phyloP scores from a whole-genome alignment of 768 basidiomycete species.

The Dentipellis sp. region DNA sequence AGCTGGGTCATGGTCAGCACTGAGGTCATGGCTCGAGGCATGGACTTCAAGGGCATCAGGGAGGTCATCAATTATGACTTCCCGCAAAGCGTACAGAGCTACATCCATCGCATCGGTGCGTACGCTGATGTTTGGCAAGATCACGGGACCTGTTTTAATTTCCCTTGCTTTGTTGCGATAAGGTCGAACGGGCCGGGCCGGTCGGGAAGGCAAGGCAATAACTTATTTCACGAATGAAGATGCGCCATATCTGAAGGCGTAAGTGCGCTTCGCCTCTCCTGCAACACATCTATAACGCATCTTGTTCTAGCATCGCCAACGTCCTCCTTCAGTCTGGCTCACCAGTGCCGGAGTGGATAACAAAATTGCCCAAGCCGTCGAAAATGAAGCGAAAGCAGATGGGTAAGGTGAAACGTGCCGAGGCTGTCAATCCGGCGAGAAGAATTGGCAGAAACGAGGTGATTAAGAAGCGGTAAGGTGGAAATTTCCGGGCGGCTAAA shows the following conservation, averaged over 20 bases:
- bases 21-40: conserved; percentile 95
- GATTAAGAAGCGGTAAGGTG: conserved; percentile 57
- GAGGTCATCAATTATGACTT: conserved; percentile 98
- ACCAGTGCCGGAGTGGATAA: conserved; percentile 87
- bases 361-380: conserved; percentile 88
- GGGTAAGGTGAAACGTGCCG: conserved; percentile 76
- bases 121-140: background rate
- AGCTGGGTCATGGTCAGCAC: conserved; percentile 96
- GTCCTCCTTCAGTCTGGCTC: conserved; percentile 92
- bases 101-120: conserved; percentile 88
- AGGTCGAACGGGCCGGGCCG: conserved; percentile 95
- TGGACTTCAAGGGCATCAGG: conserved; percentile 93
- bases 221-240: conserved; percentile 97
- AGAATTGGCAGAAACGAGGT: conserved; percentile 61
- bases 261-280: conserved; percentile 17
- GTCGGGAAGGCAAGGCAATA: conserved; percentile 83
- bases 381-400: conserved; percentile 81
- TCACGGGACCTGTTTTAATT: too few species aligned
- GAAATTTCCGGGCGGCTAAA: background rate
- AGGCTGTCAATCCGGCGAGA: conserved; percentile 62
- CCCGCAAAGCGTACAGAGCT: conserved; percentile 90
- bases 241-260: conserved; percentile 86
- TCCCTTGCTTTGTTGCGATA: conserved; percentile 5
- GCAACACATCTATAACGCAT: too few species aligned
- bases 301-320: conserved; percentile 70